These are phyloP conservation scores for Trichothecium sympodiale DNA, from an alignment of 2,329 filamentous ascomycete genomes.

Conservation along the genomic window DNA sequence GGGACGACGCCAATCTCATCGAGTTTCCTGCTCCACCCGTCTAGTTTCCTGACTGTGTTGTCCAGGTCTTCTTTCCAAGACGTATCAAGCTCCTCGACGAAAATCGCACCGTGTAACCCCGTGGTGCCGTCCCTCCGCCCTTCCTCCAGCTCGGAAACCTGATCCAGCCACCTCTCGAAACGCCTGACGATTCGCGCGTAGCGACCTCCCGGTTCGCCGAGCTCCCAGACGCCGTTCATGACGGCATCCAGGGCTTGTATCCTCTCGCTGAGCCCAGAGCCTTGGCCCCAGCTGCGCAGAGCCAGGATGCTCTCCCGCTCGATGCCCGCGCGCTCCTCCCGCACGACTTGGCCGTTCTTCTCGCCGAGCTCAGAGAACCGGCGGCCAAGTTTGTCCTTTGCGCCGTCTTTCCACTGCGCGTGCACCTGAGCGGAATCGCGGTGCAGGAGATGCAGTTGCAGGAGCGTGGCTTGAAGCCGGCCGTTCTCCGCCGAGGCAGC, in stretches of 20 bases:
- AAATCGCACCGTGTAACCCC: slow-evolving; percentile 25
- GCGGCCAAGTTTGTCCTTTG: slow-evolving; percentile 32
- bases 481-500: slow-evolving; percentile 46
- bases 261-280: slow-evolving; percentile 38
- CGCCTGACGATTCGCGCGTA: slow-evolving; percentile 41
- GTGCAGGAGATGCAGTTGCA: slow-evolving; percentile 56
- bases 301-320: slow-evolving; percentile 41
- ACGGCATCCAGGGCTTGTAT: slow-evolving; percentile 47
- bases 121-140: slow-evolving; percentile 27
- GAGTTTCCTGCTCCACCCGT: slow-evolving; percentile 40
- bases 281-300: slow-evolving; percentile 38
- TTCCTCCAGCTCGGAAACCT: slow-evolving; percentile 33
- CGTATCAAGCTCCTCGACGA: slow-evolving; percentile 43
- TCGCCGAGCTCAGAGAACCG: slow-evolving; percentile 30
- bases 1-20: slow-evolving; percentile 26
- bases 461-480: slow-evolving; percentile 50
- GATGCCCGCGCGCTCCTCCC: slow-evolving; percentile 28
- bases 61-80: slow-evolving; percentile 49
- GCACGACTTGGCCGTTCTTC: slow-evolving; percentile 21
- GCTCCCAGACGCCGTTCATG: slow-evolving; percentile 43
- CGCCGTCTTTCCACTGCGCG: slow-evolving; percentile 44
- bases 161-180: slow-evolving; percentile 50
- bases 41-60: slow-evolving; percentile 40
- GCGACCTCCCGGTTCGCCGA: slow-evolving; percentile 44
- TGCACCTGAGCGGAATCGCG: slow-evolving; percentile 34